Base-by-base conservation (phyloP, 495 filamentous ascomycete genomes). In the Podospora didyma region DNA sequence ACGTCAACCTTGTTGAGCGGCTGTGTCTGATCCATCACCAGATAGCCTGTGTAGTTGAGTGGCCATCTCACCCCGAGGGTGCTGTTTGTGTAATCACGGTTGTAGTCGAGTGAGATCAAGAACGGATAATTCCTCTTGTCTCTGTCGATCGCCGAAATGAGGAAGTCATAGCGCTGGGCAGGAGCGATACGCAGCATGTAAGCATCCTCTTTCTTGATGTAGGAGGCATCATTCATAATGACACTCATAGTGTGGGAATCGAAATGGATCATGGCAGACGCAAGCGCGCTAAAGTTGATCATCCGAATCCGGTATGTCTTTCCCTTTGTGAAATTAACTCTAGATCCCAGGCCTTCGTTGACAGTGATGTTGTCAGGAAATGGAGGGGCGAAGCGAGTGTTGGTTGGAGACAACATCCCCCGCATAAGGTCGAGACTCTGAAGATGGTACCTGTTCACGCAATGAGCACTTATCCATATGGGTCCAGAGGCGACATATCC, bases 251-350 rank as follows among this genome's bases (percentile, higher is more conserved):
- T 83, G 10, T 81, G 79, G 12, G 86, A 80, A 52, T 69, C 67
- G 73, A 92, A 83, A 64, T 85, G 82, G 60, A 91, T 69, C 62
- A 87, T 76, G 42, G 80, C 75, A 20, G 75, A 72, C 5, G 79
- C 80, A 51, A 89, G 81, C 2, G 86, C 86, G 0, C 79, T 81
- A 44, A 89, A 85, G 66, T 87, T 92, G 60, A 91, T 80, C 53
- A 95, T 72, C 3, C 86, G 85, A 50, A 96, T 66, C 31, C 90
- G 75, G 61, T 95, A 94, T 0, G 89, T 94, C 66, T 87, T 92
- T 26, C 82, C 81, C 2, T 89, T 76, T 53, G 84, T 61, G 1
- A 93, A 80, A 2, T 76, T 57, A 20, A 92, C 65, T n/a, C 74
- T 79, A 2, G 77, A 66, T 53, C 84, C 75, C 53, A 65, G 73